These are phyloP conservation scores for Hymenoscyphus linearis DNA, from an alignment of 2,329 filamentous ascomycete genomes.

Conservation along the genomic window DNA sequence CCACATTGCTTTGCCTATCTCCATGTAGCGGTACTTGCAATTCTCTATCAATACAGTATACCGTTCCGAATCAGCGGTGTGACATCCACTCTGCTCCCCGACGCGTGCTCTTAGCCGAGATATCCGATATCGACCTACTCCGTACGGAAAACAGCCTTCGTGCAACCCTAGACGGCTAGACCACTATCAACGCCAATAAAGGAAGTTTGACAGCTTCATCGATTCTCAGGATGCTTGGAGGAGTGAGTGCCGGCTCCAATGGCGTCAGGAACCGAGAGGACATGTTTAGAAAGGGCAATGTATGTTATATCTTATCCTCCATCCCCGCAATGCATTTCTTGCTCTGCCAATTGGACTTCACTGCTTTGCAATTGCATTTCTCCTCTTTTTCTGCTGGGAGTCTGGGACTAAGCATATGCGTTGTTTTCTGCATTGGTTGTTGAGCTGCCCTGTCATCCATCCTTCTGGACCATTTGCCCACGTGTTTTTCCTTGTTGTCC, in stretches of 20 bases:
- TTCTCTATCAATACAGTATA: conserved; percentile 1
- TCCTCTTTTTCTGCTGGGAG: not conserved
- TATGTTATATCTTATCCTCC: conserved; percentile 14
- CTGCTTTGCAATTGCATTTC: conserved; percentile 2
- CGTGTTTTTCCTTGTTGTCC: not conserved
- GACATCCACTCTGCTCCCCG: not conserved
- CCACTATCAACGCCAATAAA: not conserved
- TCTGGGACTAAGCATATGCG: not conserved
- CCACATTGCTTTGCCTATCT: not conserved
- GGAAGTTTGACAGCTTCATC: not conserved
- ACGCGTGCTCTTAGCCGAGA: not conserved
- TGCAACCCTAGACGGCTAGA: not conserved
- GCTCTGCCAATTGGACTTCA: not conserved
- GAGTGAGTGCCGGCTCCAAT: conserved; percentile 13
- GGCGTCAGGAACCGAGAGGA: conserved; percentile 17
- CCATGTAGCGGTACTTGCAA: not conserved
- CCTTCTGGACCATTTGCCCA: not conserved
- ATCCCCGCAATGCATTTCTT: not conserved
- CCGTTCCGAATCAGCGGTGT: not conserved
- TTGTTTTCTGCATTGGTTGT: not conserved
- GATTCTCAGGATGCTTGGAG: conserved; percentile 8
- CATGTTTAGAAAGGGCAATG: conserved; percentile 26
- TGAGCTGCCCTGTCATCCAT: not conserved
- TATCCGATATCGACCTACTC: not conserved
- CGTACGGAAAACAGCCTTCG: conserved; percentile 1